phyloP scores from a whole-genome alignment of 2,329 filamentous ascomycete species.

The Aspergillus ochraceus region DNA sequence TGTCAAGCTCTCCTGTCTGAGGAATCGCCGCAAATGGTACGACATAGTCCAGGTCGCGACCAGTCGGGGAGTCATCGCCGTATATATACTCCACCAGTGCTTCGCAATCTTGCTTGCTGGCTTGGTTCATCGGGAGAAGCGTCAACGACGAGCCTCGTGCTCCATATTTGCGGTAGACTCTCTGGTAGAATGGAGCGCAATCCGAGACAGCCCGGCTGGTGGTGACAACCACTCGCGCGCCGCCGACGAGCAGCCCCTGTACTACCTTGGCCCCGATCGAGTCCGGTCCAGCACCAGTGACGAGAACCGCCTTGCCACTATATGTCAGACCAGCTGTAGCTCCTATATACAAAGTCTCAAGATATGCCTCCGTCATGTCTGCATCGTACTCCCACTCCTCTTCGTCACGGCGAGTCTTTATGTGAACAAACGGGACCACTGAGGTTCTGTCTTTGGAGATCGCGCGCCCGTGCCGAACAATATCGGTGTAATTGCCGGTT shows the following conservation, averaged over 20 bases:
- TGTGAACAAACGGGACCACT: constrained; percentile 15
- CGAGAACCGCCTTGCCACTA: constrained; percentile 30
- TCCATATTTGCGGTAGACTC: constrained; percentile 35
- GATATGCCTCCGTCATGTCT: constrained; percentile 16
- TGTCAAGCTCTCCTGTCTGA: constrained; percentile 38
- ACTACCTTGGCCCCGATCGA: constrained; percentile 41
- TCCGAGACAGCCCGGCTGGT: constrained; percentile 35
- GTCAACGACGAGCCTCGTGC: constrained; percentile 35
- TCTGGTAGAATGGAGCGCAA: constrained; percentile 34
- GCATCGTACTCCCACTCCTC: constrained; percentile 20
- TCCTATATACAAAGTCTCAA: constrained; percentile 14
- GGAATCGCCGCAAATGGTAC: constrained; percentile 47
- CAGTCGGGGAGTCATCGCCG: constrained; percentile 17
- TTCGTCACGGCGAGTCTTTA: constrained; percentile 16
- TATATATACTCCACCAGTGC: constrained; percentile 42
- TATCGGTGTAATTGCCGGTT: constrained; percentile 6
- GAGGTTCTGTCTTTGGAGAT: background rate
- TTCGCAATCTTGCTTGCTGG: constrained; percentile 41
- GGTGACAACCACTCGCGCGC: constrained; percentile 42
- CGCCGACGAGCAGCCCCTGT: constrained; percentile 32
- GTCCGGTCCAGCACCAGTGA: constrained; percentile 39
- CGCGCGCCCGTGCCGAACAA: background rate
- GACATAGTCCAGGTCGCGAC: constrained; percentile 41
- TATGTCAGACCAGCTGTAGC: constrained; percentile 23
- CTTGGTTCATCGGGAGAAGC: constrained; percentile 44